Percentiles rank a stretch among this genome's conserved stretches.
phyloP scores from a whole-genome alignment of 768 basidiomycete genomes.

The Lentinula sp. region DNA sequence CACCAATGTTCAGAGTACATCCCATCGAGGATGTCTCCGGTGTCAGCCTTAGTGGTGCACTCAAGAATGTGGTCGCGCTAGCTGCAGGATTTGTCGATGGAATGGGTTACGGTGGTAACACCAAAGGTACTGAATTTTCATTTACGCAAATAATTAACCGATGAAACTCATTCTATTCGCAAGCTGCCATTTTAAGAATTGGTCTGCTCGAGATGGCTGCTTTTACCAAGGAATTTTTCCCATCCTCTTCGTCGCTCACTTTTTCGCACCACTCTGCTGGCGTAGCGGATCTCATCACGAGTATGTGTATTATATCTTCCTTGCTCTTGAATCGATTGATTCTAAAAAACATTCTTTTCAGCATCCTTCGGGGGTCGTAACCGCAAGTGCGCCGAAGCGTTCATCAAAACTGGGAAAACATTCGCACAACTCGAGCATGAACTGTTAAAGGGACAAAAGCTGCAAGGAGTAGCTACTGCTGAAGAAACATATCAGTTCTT shows the following conservation, averaged over 20 bases:
- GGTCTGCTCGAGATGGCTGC: constrained; percentile 10
- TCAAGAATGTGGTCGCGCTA: constrained; percentile 11
- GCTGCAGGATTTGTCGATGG: constrained; percentile 11
- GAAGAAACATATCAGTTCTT: constrained; percentile 10
- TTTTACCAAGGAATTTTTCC: constrained; percentile 11
- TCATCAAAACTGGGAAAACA: constrained; percentile 9
- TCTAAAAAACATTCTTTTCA: neutral
- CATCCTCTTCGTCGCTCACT: constrained; percentile 8
- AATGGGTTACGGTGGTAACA: constrained; percentile 10
- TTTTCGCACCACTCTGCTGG: constrained; percentile 12
- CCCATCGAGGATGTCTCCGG: constrained; percentile 12
- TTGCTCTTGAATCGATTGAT: neutral
- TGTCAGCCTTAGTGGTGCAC: constrained; percentile 10
- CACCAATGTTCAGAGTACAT: constrained; percentile 9
- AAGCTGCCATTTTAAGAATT: constrained; percentile 8
- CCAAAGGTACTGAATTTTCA: neutral
- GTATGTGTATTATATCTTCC: neutral
- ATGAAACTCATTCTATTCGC: neutral
- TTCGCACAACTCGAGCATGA: constrained; percentile 10
- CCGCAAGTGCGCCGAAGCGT: constrained; percentile 12
- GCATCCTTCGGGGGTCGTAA: constrained; percentile 10
- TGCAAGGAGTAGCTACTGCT: constrained; percentile 9
- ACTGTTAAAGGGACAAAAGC: constrained; percentile 11
- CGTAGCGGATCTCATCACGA: constrained; percentile 11
- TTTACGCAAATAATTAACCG: neutral